Evolutionary conservation across 371 early-diverging fungal genomes (phyloP).

Genomic region (Mortierella sp.): DNA sequence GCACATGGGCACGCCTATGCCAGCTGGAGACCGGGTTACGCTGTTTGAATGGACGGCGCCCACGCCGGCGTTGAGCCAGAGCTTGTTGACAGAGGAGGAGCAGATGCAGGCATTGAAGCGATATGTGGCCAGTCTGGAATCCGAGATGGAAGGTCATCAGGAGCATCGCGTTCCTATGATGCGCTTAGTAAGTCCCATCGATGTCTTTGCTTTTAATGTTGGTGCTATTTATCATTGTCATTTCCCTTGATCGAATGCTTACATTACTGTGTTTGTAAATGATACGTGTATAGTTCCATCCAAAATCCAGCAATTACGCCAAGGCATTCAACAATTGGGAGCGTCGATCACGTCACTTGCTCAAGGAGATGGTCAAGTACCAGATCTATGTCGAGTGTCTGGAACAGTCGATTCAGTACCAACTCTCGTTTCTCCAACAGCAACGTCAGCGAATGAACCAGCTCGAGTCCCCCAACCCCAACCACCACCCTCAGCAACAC

Average conservation of each 20-base stretch:
- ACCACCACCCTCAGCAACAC: neutral
- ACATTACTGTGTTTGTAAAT: neutral
- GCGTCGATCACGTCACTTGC: slow-evolving; percentile 83
- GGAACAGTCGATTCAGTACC: slow-evolving; percentile 70
- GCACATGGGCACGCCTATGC: neutral
- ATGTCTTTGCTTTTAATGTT: neutral
- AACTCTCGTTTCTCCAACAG: slow-evolving; percentile 5
- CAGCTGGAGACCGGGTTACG: slow-evolving; percentile 27
- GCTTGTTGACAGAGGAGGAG: slow-evolving; percentile 36
- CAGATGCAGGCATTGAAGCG: slow-evolving; percentile 63
- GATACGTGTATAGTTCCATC: slow-evolving; percentile 60
- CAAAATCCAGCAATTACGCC: slow-evolving; percentile 68
- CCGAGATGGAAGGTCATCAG: slow-evolving; percentile 68
- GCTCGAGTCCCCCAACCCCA: slow-evolving; percentile 14
- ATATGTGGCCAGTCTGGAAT: slow-evolving; percentile 57
- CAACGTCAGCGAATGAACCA: slow-evolving; percentile 2
- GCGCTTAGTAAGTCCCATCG: slow-evolving; percentile 51
- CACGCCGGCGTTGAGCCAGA: slow-evolving; percentile 35
- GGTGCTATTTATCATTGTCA: neutral
- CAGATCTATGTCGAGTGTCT: slow-evolving; percentile 87
- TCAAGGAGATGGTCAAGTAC: slow-evolving; percentile 92
- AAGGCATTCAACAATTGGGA: slow-evolving; percentile 91
- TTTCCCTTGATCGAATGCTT: neutral
- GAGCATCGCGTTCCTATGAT: slow-evolving; percentile 63
- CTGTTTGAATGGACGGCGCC: slow-evolving; percentile 53